A percentile compares a stretch with the other conserved stretches of the same genome.
Evolutionary conservation across 176 grass and related monocot species (phyloP).

Genomic region (Otatea glauca): DNA sequence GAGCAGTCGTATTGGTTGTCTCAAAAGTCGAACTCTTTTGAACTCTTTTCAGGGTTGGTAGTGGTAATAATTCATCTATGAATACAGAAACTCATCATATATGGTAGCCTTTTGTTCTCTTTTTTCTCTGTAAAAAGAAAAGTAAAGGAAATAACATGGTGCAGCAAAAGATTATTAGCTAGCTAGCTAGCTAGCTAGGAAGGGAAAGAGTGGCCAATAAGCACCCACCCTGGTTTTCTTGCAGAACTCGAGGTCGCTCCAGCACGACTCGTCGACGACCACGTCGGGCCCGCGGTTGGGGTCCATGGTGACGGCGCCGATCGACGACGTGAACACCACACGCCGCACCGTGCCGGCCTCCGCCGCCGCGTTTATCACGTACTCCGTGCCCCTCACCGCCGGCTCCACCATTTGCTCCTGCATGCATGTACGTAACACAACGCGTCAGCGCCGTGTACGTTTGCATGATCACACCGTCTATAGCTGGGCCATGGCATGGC

Average conservation of each 20-base stretch:
- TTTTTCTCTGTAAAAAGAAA: not conserved
- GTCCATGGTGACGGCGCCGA: conserved; percentile 92
- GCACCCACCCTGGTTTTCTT: conserved; percentile 77
- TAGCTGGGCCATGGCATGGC: not conserved
- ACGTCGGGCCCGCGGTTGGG: conserved; percentile 75
- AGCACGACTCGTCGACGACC: conserved; percentile 85
- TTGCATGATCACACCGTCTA: no score
- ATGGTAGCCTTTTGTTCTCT: not conserved
- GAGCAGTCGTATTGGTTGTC: not conserved
- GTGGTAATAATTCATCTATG: conserved; percentile 14
- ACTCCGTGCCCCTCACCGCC: conserved; percentile 75
- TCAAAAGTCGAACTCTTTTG: conserved; percentile 29
- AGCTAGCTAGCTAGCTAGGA: not conserved
- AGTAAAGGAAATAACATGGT: not conserved
- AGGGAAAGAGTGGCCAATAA: not conserved
- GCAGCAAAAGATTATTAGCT: not conserved
- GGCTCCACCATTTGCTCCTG: conserved; percentile 99
- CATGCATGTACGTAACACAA: not conserved
- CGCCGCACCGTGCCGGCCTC: conserved; percentile 78
- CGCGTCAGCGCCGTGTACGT: not conserved
- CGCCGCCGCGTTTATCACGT: conserved; percentile 80
- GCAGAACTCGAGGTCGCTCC: conserved; percentile 98
- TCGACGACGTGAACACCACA: conserved; percentile 94
- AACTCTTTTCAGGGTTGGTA: conserved; percentile 35
- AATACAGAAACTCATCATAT: not conserved